A percentile compares a stretch with the other conserved stretches of the same genome.
These are phyloP conservation scores for Massariosphaeria phaeospora DNA, from an alignment of 495 filamentous ascomycete species.

Conservation along the genomic window DNA sequence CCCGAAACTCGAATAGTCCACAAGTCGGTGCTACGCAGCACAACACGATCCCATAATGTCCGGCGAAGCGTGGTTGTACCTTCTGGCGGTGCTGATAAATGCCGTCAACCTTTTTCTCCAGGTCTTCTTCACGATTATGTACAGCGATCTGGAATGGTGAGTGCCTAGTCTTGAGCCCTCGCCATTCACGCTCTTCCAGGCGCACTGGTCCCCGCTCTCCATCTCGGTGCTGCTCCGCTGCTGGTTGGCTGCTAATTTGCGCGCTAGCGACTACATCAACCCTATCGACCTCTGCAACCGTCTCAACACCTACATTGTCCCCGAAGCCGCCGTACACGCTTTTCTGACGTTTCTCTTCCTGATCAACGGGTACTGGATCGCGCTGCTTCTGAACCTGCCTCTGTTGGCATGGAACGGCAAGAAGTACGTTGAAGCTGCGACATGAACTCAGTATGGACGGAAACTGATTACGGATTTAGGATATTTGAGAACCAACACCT, in stretches of 20 bases:
- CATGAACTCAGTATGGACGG: constrained; percentile 25
- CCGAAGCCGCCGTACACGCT: constrained; percentile 94
- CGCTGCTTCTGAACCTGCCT: constrained; percentile 85
- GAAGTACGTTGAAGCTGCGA: constrained; percentile 61
- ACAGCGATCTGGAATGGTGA: constrained; percentile 96
- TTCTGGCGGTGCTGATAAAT: constrained; percentile 97
- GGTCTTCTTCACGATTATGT: constrained; percentile 99
- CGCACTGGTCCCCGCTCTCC: not conserved
- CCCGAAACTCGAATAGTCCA: not conserved
- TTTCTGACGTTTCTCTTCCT: constrained; percentile 92
- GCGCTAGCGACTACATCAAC: constrained; percentile 93
- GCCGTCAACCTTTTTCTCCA: constrained; percentile 99
- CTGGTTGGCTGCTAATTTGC: constrained; percentile 9
- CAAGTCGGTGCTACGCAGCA: constrained; percentile 23
- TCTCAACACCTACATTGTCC: constrained; percentile 98
- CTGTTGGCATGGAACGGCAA: constrained; percentile 91
- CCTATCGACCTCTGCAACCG: constrained; percentile 99
- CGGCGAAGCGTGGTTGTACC: constrained; percentile 98
- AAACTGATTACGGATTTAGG: constrained; percentile 49
- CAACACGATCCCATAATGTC: constrained; percentile 67
- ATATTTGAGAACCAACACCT: constrained; percentile 96
- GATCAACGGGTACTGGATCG: constrained; percentile 98
- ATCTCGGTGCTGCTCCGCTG: not conserved
- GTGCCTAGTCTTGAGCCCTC: constrained; percentile 34
- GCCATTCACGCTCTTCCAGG: not conserved